phyloP scores from a whole-genome alignment of 768 basidiomycete species.

The Leccinum uliginosum region DNA sequence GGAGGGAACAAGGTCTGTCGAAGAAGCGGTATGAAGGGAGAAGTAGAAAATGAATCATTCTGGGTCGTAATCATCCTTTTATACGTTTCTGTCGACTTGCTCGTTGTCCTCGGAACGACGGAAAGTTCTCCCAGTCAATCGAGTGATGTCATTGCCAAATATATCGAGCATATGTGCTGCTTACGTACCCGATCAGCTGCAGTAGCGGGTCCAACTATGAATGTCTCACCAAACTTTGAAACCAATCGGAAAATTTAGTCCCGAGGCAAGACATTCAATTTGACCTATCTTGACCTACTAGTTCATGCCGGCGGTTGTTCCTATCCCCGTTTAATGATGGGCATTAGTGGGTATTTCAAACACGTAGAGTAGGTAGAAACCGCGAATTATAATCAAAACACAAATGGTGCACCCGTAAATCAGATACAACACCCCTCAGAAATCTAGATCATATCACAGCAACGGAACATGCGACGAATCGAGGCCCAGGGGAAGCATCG shows the following conservation, averaged over 20 bases:
- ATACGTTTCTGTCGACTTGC: not conserved
- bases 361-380: not conserved
- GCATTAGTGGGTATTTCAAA: not conserved
- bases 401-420: not conserved
- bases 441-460: constrained; percentile 7
- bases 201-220: not conserved
- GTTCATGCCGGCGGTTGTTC: not conserved
- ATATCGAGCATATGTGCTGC: not conserved
- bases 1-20: not conserved
- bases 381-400: not conserved
- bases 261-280: not conserved
- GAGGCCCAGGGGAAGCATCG: constrained; percentile 57
- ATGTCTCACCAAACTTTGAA: not conserved
- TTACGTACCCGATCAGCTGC: not conserved
- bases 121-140: not conserved
- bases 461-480: constrained; percentile 26
- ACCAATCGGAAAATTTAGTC: not conserved
- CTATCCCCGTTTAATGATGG: not conserved
- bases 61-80: not conserved
- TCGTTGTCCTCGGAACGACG: no score
- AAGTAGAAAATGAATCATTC: not conserved
- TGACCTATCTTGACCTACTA: not conserved
- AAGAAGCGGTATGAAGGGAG: not conserved
- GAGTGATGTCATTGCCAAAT: constrained; percentile 2
- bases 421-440: not conserved